Evolutionary conservation across 371 early-diverging fungal genomes (phyloP).

Genomic region (Quaeritorhiza haematococci): DNA sequence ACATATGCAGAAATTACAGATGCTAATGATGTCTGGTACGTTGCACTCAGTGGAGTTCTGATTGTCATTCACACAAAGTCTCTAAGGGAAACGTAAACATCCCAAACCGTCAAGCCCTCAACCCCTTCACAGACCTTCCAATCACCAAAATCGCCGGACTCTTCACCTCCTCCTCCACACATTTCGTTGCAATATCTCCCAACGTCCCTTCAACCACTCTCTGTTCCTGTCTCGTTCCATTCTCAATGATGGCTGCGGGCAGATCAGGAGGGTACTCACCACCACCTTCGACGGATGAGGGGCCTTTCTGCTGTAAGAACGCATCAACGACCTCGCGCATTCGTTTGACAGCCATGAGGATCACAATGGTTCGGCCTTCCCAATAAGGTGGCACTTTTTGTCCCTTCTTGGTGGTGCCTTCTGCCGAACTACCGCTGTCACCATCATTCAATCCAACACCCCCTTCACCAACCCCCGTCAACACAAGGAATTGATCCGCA

Average conservation of each 20-base stretch:
- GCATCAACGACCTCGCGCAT: conserved; percentile 50
- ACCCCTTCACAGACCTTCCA: conserved; percentile 35
- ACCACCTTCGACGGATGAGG: too few species aligned
- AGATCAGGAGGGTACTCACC: conserved; percentile 56
- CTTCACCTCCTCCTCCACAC: conserved; percentile 35
- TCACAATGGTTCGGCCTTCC: conserved; percentile 62
- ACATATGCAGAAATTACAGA: too few species aligned
- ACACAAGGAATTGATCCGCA: conserved; percentile 76
- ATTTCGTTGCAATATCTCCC: conserved; percentile 41
- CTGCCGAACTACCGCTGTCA: too few species aligned
- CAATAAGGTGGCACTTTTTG: conserved; percentile 64
- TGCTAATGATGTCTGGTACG: too few species aligned
- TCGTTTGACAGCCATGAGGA: conserved; percentile 78
- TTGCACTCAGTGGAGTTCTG: too few species aligned
- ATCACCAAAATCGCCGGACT: conserved; percentile 64
- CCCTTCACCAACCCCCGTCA: conserved; percentile 68
- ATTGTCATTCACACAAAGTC: too few species aligned
- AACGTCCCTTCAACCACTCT: conserved; percentile 53
- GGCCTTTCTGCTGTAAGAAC: conserved; percentile 42
- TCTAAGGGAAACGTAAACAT: too few species aligned
- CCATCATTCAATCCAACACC: too few species aligned
- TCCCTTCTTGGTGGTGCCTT: too few species aligned
- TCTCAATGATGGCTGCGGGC: conserved; percentile 62
- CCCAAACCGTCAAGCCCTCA: neutral
- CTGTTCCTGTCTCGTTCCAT: conserved; percentile 49